Conservation (phyloP, 768 basidiomycete species). For the Udeniomyces megalosporus region DNA sequence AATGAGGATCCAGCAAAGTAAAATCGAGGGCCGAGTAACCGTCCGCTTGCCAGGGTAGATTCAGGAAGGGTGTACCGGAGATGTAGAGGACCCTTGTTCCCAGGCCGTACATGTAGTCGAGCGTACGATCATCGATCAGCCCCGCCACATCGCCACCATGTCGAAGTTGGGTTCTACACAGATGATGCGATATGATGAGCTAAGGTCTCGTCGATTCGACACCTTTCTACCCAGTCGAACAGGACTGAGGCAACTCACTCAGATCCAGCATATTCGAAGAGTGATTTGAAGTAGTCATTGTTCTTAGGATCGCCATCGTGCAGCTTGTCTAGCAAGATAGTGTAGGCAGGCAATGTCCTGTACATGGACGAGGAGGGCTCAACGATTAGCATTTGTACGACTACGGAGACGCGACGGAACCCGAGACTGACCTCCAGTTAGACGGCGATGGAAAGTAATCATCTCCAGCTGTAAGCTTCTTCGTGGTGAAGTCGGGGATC, state of each 20-base stretch:
- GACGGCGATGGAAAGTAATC: not conserved
- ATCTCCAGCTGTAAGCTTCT: not conserved
- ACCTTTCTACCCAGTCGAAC: no score
- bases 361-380: not conserved
- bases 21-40: slow-evolving; percentile 80
- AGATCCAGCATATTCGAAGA: slow-evolving; percentile 43
- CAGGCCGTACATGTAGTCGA: slow-evolving; percentile 85
- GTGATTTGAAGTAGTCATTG: slow-evolving; percentile 44
- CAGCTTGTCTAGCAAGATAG: slow-evolving; percentile 65
- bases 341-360: slow-evolving; percentile 25
- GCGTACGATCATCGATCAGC: slow-evolving; percentile 37
- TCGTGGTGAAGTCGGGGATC: slow-evolving; percentile 10
- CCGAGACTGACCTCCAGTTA: slow-evolving; percentile 13
- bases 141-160: slow-evolving; percentile 80
- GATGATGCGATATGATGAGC: slow-evolving; percentile 33
- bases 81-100: slow-evolving; percentile 71
- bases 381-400: not conserved
- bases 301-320: slow-evolving; percentile 83
- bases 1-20: slow-evolving; percentile 77
- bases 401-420: not conserved
- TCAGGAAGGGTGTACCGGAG: slow-evolving; percentile 38
- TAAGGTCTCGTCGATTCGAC: not conserved
- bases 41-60: slow-evolving; percentile 16
- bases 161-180: slow-evolving; percentile 68
- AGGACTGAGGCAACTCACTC: slow-evolving; percentile 3